These are phyloP conservation scores for barrel medic (Medicago truncatula) DNA, from an alignment of 306 rosid genomes.

Conservation along the genomic window MtrunA17r5.0-ANR NC_053045.1:41402001-41402500, in stretches of 20 bases:
- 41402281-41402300: conserved; percentile 73
- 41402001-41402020: conserved; percentile 45
- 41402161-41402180: conserved; percentile 53
- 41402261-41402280: conserved; percentile 64
- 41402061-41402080: conserved; percentile 64
- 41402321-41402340: conserved; percentile 55
- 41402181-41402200: conserved; percentile 55
- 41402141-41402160: conserved; percentile 62
- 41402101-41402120: conserved; percentile 58
- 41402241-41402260: conserved; percentile 55
- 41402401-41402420: conserved; percentile 79
- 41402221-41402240: conserved; percentile 53
- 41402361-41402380: conserved; percentile 51
- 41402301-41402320: conserved; percentile 59
- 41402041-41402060: conserved; percentile 74
- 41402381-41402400: conserved; percentile 69
- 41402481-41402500: conserved; percentile 49
- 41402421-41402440: conserved; percentile 62
- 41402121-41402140: conserved; percentile 64
- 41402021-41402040: conserved; percentile 60
- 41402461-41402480: conserved; percentile 54
- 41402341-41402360: conserved; percentile 41
- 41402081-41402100: conserved; percentile 54
- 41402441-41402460: conserved; percentile 40
- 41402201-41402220: conserved; percentile 42